Conservation (phyloP, 73 alveolate species). For the Symbiodinium natans region DNA sequence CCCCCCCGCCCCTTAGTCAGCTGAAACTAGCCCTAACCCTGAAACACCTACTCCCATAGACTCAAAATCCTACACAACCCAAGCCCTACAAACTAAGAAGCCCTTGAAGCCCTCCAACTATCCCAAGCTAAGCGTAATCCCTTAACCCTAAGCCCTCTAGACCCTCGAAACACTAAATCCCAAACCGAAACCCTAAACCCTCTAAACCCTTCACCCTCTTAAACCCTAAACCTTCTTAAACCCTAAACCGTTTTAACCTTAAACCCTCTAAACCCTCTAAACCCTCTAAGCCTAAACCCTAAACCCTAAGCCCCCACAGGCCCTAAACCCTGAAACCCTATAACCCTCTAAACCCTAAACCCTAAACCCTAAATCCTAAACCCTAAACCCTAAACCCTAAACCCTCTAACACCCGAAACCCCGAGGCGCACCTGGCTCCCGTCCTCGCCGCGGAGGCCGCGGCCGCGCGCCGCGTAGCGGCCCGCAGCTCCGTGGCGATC, state of each 20-base stretch:
- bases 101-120: not conserved
- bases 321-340: no score
- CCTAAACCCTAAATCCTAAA: not conserved
- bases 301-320: no score
- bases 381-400: not conserved
- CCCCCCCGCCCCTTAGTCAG: no score
- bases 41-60: no score
- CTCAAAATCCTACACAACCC: no score
- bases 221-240: not conserved
- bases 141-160: not conserved
- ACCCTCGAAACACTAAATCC: not conserved
- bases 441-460: constrained; percentile 28
- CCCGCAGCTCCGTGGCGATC: not conserved
- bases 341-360: no score
- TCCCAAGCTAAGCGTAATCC: not conserved
- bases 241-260: not conserved
- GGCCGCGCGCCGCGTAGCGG: constrained; percentile 20
- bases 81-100: not conserved
- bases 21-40: no score
- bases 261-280: no score
- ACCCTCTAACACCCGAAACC: not conserved
- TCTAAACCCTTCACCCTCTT: not conserved
- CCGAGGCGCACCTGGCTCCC: constrained; percentile 38
- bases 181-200: not conserved
- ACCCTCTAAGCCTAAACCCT: no score